Base-by-base conservation (phyloP, 2,329 filamentous ascomycete genomes). In the Fusarium veterinarium region DNA sequence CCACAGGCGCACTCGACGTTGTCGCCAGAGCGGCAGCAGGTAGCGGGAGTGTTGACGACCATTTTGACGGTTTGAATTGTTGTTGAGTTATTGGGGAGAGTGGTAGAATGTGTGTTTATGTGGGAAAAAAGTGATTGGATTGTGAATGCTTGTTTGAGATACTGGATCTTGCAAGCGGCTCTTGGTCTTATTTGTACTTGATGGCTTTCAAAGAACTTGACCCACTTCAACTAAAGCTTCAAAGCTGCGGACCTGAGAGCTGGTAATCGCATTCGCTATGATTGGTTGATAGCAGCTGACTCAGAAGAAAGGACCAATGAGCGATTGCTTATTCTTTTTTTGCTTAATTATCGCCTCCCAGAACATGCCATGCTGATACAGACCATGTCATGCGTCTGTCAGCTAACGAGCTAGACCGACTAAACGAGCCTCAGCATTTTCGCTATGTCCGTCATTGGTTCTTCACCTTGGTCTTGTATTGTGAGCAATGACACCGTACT, bases 11-110 rank as follows among this genome's bases (percentile, higher is more conserved):
- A 90, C 73, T 86, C 84, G 58, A 81, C 79, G 73, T 83, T 79
- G 71, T 83, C 79, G 78, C 84, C 85, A 80, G 87, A 86, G 81
- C 86, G 85, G 82, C 88, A 90, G 86, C 88, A 90, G 75, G 86
- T 90, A 62, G 86, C 83, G 41, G 83, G 76, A 76, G 78, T 70
- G 76, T 70, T 77, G 62, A 74, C 60, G 55, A 58, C 77, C 80
- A 83, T 83, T 75, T 55, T 80, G 75, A 53, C 28, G 60, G 45
- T 71, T 58, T 45, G 17, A n/a, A n/a, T 37, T 40, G 51, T 48
- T 68, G 33, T 35, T 12, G n/a, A 40, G 33, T 38, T 64, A 19
- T 45, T 46, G 12, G 11, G 56, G 9, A 41, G n/a, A 8, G 16
- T 20, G 9, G 1, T 11, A 6, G 12, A 51, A 41, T 5, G 12